Conservation (phyloP, 768 basidiomycete species). For the Terana coerulea region DNA sequence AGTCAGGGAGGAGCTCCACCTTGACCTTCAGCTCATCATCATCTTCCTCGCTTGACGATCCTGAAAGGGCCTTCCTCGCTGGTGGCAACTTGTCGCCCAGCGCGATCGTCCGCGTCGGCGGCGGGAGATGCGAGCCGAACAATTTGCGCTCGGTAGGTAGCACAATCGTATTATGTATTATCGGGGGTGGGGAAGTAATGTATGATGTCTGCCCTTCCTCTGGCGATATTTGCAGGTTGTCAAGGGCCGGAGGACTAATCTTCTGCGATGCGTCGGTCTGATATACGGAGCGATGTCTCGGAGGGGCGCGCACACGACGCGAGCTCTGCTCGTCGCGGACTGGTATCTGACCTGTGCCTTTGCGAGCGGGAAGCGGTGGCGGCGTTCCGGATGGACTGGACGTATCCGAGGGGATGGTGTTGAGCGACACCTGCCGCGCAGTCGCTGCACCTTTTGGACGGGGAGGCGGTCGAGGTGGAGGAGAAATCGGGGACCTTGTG, state of each 20-base stretch:
- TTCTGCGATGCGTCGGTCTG: not conserved
- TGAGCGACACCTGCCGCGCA: not conserved
- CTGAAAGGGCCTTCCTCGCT: conserved; percentile 39
- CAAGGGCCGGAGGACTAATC: not conserved
- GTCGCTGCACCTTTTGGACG: conserved; percentile 14
- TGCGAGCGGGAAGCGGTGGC: conserved; percentile 33
- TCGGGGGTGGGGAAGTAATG: conserved; percentile 2
- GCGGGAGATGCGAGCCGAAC: conserved; percentile 46
- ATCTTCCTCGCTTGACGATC: conserved; percentile 49
- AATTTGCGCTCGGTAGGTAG: conserved; percentile 21
- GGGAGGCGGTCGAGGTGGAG: conserved; percentile 22
- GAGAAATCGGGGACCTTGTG: no score
- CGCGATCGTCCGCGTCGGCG: conserved; percentile 71
- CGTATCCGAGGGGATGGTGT: conserved; percentile 16
- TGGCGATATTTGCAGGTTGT: not conserved
- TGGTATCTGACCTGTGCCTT: conserved; percentile 5
- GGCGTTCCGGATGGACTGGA: conserved; percentile 25
- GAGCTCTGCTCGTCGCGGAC: conserved; percentile 12
- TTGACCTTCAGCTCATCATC: conserved; percentile 47
- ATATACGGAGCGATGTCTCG: conserved; percentile 14
- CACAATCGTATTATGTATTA: not conserved
- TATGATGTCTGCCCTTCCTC: not conserved
- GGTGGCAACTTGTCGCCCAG: conserved; percentile 69
- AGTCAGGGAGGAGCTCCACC: conserved; percentile 61
- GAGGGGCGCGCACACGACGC: conserved; percentile 11